phyloP scores from a whole-genome alignment of 108 stramenopile genomes.

The Aurantiochytrium sp. region DNA sequence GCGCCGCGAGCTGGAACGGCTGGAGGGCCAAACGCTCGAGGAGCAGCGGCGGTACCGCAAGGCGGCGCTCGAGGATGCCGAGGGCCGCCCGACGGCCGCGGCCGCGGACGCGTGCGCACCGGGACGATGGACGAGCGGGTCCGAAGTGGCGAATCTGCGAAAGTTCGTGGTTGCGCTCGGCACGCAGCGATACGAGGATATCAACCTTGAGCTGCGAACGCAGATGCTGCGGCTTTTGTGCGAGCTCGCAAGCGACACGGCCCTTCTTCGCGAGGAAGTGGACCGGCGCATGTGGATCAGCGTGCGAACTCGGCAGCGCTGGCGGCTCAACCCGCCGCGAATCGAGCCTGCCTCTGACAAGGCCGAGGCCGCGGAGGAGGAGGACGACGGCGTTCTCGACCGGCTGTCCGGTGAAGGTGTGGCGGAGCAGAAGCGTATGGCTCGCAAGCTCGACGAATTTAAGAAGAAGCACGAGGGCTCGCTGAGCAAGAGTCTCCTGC shows the following conservation, averaged over 20 bases:
- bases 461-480: constrained; percentile 7
- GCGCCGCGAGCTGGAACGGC: neutral
- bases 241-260: neutral
- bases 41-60: constrained; percentile 19
- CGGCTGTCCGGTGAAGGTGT: neutral
- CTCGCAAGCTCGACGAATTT: neutral
- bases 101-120: neutral
- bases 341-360: neutral
- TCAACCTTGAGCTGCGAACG: neutral
- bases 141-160: neutral
- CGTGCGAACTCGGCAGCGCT: neutral
- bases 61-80: neutral
- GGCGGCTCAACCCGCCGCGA: neutral
- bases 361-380: neutral
- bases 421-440: constrained; percentile 12
- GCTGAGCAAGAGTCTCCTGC: neutral
- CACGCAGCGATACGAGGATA: constrained; percentile 14
- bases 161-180: neutral
- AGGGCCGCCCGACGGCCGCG: neutral
- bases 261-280: constrained; percentile 20
- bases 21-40: neutral
- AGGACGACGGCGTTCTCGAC: neutral
- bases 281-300: constrained; percentile 11
- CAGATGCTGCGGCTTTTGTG: neutral
- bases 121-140: neutral